A percentile compares a stretch with the other conserved stretches of the same genome.
Evolutionary conservation across 441 rosid genomes (phyloP).

Genomic region (Sinapis alba): DNA sequence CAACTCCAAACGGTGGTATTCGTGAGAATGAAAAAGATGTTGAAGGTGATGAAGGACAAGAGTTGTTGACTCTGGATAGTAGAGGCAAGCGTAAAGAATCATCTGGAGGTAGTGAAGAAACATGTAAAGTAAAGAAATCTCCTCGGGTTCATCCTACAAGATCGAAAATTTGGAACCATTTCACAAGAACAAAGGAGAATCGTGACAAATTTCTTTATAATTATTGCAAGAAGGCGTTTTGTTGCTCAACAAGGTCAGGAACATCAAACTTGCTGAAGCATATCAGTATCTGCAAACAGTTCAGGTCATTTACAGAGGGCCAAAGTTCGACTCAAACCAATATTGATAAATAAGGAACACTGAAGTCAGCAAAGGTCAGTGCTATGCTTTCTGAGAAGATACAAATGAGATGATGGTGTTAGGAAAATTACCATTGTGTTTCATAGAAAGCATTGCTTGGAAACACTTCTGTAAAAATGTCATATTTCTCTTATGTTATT

Average conservation of each 20-base stretch:
- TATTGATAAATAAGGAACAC: neutral
- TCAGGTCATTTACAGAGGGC: neutral
- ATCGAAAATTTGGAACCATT: neutral
- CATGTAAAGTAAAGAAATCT: neutral
- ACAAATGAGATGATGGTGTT: neutral
- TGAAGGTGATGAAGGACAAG: neutral
- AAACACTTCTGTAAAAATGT: neutral
- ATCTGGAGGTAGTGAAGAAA: neutral
- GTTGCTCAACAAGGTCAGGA: neutral
- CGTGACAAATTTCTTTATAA: neutral
- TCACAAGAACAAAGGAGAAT: neutral
- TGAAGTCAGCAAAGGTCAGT: neutral
- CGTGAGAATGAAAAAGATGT: neutral
- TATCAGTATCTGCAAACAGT: neutral
- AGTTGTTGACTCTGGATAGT: neutral
- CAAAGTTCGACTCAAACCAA: neutral
- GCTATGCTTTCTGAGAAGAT: neutral
- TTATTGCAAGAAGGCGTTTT: neutral
- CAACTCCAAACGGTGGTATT: neutral
- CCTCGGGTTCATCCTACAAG: neutral
- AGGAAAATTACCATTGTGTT: neutral
- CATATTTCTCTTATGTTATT: neutral
- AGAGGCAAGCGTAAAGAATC: neutral
- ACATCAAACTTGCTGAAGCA: neutral
- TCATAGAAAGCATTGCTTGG: neutral